Base-by-base conservation (phyloP, 2,329 filamentous ascomycete species). In the Phialophora macrospora region DNA sequence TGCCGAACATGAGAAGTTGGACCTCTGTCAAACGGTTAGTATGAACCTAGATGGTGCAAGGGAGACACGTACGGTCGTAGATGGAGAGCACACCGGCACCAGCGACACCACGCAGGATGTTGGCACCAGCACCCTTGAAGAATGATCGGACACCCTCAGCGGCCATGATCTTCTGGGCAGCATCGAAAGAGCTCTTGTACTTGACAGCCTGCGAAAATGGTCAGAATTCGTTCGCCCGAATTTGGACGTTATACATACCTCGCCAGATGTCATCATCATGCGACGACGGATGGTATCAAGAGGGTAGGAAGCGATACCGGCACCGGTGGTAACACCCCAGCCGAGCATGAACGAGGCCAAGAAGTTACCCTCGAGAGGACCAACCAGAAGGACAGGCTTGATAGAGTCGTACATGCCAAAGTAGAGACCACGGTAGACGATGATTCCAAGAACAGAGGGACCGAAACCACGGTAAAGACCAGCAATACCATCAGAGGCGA, bases 381-480 rank as follows among this genome's bases (percentile, higher is more conserved):
- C 95, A 81, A 90, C 88, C 74, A 99, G 92, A 84, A 98, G 83
- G 80, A 98, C 92, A 77, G 95, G 95, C 93, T 99, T 99, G 88
- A 99, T 90, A 77, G 95, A 99, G 87, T 99, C 95, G 93, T 99
- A 99, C 91, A 99, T 91, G 82, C 95, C 95, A 91, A 99, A 99
- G 93, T 99, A 99, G 78, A 99, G 93, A 97, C 95, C 95, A 92
- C 95, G 95, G 92, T 99, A 99, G 86, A 99, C 95, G 78, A 99
- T 84, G 84, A 99, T 99, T 90, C 95, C 95, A 83, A 91, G 88
- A 80, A 99, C 95, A 79, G 95, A 99, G 82, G 96, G 95, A 88
- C 93, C 93, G 91, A 99, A 99, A 88, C 95, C 95, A 96, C 95
- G 95, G 92, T 99, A 99, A 80, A 99, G 93, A 96, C 95, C 95